Base-by-base conservation (phyloP, 352 stramenopile species). In the Globisporangium alternatum region DNA sequence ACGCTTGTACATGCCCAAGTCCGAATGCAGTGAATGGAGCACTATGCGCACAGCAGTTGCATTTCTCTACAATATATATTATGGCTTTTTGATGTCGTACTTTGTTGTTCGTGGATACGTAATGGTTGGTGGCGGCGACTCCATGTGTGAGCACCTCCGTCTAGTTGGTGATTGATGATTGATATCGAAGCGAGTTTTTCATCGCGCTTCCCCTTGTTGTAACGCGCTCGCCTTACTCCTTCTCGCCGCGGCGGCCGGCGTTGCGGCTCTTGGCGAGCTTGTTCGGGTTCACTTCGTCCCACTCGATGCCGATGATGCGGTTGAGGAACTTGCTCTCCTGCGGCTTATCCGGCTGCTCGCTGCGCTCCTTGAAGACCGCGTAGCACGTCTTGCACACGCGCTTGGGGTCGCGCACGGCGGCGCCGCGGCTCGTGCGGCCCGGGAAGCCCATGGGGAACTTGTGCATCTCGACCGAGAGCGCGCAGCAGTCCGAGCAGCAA, bases 271-370 rank as follows among this genome's bases (percentile, higher is more conserved):
- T 68, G 58, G 83, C 65, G 31, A 95, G 70, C 67, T 95, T 95
- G 65, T 95, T 83, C 31, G 86, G 86, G 75, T 95, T 95, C n/a
- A 95, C 83, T 59, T 95, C 86, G 74, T 95, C 86, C 86, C 86
- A 95, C 60, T 95, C 86, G 59, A 95, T 77, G 64, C 88, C 88
- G 51, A 95, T 91, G 54, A 93, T 78, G 59, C 86, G 84, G 52
- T 80, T 86, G 10, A 95, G 72, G 65, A 95, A 95, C 62, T 71
- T 72, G 54, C 63, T 81, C 62, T 89, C 72, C 44, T 84, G 68
- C 60, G 66, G 71, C 72, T 88, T 89, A 44, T 89, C 75, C 39
- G 81, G 79, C 21, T 88, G 65, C 7, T 87, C 82, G 17, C 76
- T 80, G 66, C 86, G 86, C 71, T 93, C 86, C 67, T 92, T 93